Conservation (phyloP, 192 early-diverging fungal genomes). For the Chytriomyces sp. region DNA sequence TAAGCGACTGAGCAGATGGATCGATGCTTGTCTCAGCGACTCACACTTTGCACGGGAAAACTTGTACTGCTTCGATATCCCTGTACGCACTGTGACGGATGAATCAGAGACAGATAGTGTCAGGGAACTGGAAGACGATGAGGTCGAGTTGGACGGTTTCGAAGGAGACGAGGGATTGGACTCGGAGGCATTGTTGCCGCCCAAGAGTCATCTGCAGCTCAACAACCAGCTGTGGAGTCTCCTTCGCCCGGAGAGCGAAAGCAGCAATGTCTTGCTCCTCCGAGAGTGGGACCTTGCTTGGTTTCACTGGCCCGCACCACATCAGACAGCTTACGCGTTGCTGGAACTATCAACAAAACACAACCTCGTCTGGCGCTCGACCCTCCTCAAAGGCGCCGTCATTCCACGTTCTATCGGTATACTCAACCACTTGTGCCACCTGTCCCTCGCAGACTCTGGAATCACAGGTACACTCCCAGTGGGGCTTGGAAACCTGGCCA, state of each 20-base stretch:
- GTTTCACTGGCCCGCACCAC: not conserved
- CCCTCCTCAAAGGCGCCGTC: not conserved
- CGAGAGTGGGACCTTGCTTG: not conserved
- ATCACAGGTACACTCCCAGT: not conserved
- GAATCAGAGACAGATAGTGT: not conserved
- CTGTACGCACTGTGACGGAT: not conserved
- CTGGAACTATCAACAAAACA: not conserved
- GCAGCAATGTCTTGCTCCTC: not conserved
- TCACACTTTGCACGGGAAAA: constrained; percentile 13
- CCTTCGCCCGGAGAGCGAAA: not conserved
- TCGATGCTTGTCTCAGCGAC: constrained; percentile 1
- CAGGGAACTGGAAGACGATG: not conserved
- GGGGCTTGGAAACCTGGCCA: not conserved
- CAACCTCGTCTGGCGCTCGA: not conserved
- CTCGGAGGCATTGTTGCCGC: not conserved
- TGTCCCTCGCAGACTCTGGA: not conserved
- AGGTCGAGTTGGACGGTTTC: not conserved
- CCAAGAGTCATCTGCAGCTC: not conserved
- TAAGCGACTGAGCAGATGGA: not conserved
- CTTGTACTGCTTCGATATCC: constrained; percentile 1
- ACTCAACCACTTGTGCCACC: not conserved
- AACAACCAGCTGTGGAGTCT: not conserved
- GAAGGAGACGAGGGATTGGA: not conserved
- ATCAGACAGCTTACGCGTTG: not conserved
- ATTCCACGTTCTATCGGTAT: not conserved